Evolutionary conservation across 345 rosid genomes (phyloP).

Genomic region (Eucalyptus pumila): DNA sequence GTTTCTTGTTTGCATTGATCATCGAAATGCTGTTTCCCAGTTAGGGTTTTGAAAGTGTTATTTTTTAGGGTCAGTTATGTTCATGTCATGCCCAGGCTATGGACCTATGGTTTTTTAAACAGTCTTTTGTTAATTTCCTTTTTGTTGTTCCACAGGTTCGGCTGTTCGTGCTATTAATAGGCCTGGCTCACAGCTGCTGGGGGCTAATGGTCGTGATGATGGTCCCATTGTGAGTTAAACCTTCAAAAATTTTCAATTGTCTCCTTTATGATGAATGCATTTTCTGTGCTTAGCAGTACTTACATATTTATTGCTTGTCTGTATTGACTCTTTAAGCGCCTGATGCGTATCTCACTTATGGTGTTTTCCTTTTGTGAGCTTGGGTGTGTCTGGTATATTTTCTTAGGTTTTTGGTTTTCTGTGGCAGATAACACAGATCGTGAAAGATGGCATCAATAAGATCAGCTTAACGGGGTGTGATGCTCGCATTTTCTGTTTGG

Average conservation of each 20-base stretch:
- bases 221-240: slow-evolving; percentile 69
- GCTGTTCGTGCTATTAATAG: slow-evolving; percentile 76
- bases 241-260: background rate
- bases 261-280: background rate
- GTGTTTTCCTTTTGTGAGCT: background rate
- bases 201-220: slow-evolving; percentile 97
- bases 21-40: background rate
- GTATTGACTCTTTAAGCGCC: background rate
- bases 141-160: slow-evolving; percentile 24
- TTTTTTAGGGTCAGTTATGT: background rate
- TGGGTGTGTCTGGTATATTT: background rate
- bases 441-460: slow-evolving; percentile 76
- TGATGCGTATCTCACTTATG: background rate
- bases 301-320: background rate
- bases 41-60: background rate
- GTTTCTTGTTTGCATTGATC: background rate
- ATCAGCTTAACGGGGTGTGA: slow-evolving; percentile 72
- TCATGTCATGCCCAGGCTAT: background rate
- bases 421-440: slow-evolving; percentile 46
- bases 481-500: slow-evolving; percentile 79
- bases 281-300: background rate
- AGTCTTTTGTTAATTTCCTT: background rate
- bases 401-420: background rate
- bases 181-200: slow-evolving; percentile 81
- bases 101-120: background rate